These are phyloP conservation scores for Phytophthora sansomeana DNA, from an alignment of 352 stramenopile species.

Conservation along the genomic window DNA sequence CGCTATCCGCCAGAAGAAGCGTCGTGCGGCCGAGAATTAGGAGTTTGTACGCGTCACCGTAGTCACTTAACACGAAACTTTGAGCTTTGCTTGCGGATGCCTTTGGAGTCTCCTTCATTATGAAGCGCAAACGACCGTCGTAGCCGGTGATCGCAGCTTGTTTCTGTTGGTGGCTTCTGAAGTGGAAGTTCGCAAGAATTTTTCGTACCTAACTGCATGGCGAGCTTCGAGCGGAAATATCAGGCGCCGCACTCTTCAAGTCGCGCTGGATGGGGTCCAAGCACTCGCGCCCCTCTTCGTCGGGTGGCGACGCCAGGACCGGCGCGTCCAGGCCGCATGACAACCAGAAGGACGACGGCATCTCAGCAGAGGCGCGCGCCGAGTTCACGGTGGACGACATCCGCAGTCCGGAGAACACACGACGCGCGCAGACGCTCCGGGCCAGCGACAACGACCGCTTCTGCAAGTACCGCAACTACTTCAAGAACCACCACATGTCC, in stretches of 20 bases:
- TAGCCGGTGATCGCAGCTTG: too few species aligned
- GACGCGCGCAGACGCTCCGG: conserved; percentile 34
- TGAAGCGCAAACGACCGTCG: too few species aligned
- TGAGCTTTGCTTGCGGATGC: too few species aligned
- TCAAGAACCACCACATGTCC: conserved; percentile 60
- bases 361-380: conserved; percentile 35
- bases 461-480: conserved; percentile 58
- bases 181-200: too few species aligned
- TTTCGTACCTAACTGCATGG: too few species aligned
- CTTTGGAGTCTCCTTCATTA: too few species aligned
- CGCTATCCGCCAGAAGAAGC: conserved; percentile 38
- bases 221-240: conserved; percentile 21
- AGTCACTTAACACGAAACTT: too few species aligned
- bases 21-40: too few species aligned
- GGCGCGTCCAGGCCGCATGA: not conserved
- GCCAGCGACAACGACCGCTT: conserved; percentile 38
- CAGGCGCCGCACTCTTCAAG: conserved; percentile 5
- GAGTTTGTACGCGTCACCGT: too few species aligned
- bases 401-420: conserved; percentile 38
- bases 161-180: too few species aligned
- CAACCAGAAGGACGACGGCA: conserved; percentile 23
- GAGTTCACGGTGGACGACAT: conserved; percentile 47
- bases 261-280: conserved; percentile 34
- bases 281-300: conserved; percentile 38
- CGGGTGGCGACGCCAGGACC: conserved; percentile 1